A percentile compares a stretch with the other conserved stretches of the same genome.
Evolutionary conservation across 108 stramenopile genomes (phyloP).

Genomic region (Chaetoceros tenuissimus): DNA sequence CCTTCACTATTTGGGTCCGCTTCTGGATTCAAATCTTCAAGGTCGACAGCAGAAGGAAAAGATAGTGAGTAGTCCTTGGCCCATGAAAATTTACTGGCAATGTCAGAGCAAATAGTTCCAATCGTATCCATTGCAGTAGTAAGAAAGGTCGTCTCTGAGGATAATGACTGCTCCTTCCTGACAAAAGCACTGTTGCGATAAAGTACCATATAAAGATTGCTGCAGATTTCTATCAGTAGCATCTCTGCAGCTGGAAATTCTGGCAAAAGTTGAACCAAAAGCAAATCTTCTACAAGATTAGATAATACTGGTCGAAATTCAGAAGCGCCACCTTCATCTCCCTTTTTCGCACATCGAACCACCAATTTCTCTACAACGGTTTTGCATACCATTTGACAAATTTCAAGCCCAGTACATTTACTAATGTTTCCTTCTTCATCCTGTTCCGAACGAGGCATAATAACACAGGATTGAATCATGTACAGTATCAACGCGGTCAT

Average conservation of each 20-base stretch:
- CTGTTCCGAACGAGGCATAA: slow-evolving; percentile 22
- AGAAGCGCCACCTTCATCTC: slow-evolving; percentile 79
- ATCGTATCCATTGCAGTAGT: slow-evolving; percentile 79
- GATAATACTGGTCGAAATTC: slow-evolving; percentile 82
- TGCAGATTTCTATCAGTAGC: slow-evolving; percentile 58
- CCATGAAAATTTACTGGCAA: slow-evolving; percentile 40
- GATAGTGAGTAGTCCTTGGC: slow-evolving; percentile 45
- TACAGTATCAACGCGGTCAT: slow-evolving; percentile 66
- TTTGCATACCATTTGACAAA: slow-evolving; percentile 48
- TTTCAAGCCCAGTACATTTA: slow-evolving; percentile 38
- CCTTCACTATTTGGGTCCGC: slow-evolving; percentile 13
- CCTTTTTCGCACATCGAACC: slow-evolving; percentile 62
- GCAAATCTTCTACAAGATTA: slow-evolving; percentile 85
- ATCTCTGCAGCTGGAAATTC: slow-evolving; percentile 89
- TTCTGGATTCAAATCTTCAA: slow-evolving; percentile 2
- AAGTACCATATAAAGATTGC: slow-evolving; percentile 45
- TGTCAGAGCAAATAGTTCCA: slow-evolving; percentile 71
- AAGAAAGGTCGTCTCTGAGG: slow-evolving; percentile 59
- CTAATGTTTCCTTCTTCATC: slow-evolving; percentile 23
- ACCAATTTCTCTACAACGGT: slow-evolving; percentile 51
- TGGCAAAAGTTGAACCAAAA: slow-evolving; percentile 61
- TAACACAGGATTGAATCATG: slow-evolving; percentile 76
- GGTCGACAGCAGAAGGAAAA: slow-evolving; percentile 6
- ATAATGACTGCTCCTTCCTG: slow-evolving; percentile 12
- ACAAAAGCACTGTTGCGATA: slow-evolving; percentile 37